Conservation (phyloP, 2,329 filamentous ascomycete species). For the Cordyceps javanica region DNA sequence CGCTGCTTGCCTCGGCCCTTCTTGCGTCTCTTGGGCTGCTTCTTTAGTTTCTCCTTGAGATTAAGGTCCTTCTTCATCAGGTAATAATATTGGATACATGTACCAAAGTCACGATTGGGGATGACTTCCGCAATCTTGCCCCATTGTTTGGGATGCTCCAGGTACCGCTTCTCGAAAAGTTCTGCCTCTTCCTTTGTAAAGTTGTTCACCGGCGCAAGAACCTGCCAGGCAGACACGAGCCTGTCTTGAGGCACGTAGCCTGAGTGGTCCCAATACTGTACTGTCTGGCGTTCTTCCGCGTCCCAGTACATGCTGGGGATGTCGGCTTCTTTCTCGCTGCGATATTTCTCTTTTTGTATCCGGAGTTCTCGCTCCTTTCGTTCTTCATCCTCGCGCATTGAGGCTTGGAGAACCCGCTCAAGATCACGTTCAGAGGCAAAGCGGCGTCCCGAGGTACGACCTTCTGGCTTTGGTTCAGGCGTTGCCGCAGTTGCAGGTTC, state of each 20-base stretch:
- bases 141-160: constrained; percentile 77
- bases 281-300: constrained; percentile 50
- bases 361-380: constrained; percentile 59
- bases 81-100: constrained; percentile 84
- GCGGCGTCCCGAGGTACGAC: constrained; percentile 45
- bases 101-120: constrained; percentile 63
- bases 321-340: constrained; percentile 69
- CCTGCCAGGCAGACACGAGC: constrained; percentile 64
- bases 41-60: constrained; percentile 70
- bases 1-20: constrained; percentile 53
- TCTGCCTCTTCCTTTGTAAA: constrained; percentile 66
- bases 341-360: constrained; percentile 61
- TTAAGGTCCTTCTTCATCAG: constrained; percentile 68
- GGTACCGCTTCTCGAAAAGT: constrained; percentile 67
- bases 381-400: constrained; percentile 64
- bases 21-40: constrained; percentile 53
- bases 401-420: constrained; percentile 65
- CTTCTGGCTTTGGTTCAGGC: constrained; percentile 52
- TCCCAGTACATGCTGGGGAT: constrained; percentile 66
- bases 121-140: constrained; percentile 66
- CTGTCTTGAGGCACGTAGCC: constrained; percentile 59
- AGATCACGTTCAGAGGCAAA: constrained; percentile 69
- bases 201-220: constrained; percentile 66
- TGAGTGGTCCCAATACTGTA: constrained; percentile 58
- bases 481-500: constrained; percentile 32